phyloP scores from a whole-genome alignment of 148 eudicot genomes.

The Rhododendron ovatum region DNA sequence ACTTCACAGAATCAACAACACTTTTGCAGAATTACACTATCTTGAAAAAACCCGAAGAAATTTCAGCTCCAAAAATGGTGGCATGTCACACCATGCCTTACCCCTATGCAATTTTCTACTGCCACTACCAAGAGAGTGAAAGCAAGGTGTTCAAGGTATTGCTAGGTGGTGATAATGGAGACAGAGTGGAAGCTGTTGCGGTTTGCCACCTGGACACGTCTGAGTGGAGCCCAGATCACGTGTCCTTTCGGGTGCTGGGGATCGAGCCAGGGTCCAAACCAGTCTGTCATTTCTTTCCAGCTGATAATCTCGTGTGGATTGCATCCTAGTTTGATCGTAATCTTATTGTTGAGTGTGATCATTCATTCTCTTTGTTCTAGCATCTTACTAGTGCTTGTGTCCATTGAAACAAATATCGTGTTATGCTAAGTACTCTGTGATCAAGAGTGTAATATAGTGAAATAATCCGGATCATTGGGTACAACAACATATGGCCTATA shows the following conservation, averaged over 20 bases:
- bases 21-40: constrained; percentile 51
- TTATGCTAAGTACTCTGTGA: not conserved
- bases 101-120: constrained; percentile 60
- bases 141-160: constrained; percentile 36
- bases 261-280: constrained; percentile 39
- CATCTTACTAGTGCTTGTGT: not conserved
- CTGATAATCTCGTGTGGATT: not conserved
- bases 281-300: not conserved
- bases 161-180: constrained; percentile 41
- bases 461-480: not conserved
- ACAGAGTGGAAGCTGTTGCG: constrained; percentile 37
- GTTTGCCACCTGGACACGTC: constrained; percentile 61
- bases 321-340: not conserved
- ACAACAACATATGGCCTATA: not conserved
- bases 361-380: not conserved
- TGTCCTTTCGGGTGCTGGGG: constrained; percentile 41
- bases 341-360: not conserved
- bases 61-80: constrained; percentile 27
- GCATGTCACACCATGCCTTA: constrained; percentile 72
- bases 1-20: constrained; percentile 17
- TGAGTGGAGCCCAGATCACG: constrained; percentile 44
- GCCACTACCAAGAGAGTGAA: constrained; percentile 49
- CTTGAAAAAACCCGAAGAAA: constrained; percentile 27
- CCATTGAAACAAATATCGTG: not conserved
- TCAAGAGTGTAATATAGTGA: not conserved